Percentiles rank a stretch among this genome's conserved stretches.
phyloP scores from a whole-genome alignment of 2,329 filamentous ascomycete species.

The Chaetomium olivaceum region DNA sequence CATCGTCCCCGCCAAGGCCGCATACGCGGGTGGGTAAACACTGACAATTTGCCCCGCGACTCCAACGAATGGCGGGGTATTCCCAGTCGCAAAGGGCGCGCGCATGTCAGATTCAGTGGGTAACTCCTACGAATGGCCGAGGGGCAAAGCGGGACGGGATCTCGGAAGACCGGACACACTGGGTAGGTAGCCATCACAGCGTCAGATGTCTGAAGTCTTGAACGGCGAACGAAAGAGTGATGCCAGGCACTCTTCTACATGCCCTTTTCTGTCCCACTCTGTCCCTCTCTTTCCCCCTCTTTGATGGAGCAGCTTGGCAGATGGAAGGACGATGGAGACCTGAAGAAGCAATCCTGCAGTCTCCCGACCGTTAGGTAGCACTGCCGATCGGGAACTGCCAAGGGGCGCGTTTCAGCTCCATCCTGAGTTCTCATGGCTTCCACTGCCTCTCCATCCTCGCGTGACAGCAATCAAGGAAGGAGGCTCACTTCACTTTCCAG shows the following conservation, averaged over 20 bases:
- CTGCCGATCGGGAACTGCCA: neutral
- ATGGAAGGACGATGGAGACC: neutral
- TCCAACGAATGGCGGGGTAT: constrained; percentile 5
- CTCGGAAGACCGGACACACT: neutral
- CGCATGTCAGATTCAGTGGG: neutral
- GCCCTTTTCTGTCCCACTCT: neutral
- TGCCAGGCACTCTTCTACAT: neutral
- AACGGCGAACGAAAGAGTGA: neutral
- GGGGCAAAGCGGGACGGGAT: neutral
- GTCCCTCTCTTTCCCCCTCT: neutral
- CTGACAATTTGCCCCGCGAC: constrained; percentile 5
- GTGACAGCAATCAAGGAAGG: neutral
- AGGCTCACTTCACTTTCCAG: neutral
- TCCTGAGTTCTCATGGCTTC: neutral
- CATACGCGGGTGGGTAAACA: neutral
- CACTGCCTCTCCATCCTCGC: neutral
- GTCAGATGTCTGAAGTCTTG: neutral
- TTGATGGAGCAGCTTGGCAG: neutral
- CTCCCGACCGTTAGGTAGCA: constrained; percentile 5
- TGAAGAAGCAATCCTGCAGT: neutral
- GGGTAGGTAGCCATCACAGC: neutral
- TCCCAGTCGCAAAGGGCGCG: constrained; percentile 15
- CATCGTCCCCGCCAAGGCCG: neutral
- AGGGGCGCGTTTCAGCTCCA: constrained; percentile 11
- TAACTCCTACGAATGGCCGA: neutral